These are phyloP conservation scores for Albatrellus ellisii DNA, from an alignment of 768 basidiomycete species.

Conservation along the genomic window DNA sequence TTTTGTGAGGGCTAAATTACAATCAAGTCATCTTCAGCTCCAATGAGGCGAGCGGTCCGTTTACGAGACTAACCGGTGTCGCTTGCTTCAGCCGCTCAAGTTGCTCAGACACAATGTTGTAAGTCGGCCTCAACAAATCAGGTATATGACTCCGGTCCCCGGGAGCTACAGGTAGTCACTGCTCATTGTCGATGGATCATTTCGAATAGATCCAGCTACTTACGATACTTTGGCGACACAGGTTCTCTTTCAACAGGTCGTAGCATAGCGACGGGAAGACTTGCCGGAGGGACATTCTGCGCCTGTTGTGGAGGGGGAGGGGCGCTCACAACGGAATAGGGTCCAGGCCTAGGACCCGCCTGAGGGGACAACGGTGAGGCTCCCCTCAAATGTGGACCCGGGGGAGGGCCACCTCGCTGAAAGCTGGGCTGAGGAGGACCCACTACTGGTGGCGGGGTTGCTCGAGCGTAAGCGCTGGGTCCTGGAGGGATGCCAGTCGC, in stretches of 20 bases:
- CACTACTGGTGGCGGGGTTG: conserved; percentile 30
- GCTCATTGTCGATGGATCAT: neutral
- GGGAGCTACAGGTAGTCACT: conserved; percentile 36
- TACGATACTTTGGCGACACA: conserved; percentile 42
- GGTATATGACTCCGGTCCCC: conserved; percentile 94
- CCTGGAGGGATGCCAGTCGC: conserved; percentile 14
- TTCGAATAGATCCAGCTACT: conserved; percentile 18
- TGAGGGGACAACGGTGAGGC: conserved; percentile 10
- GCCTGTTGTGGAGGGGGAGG: conserved; percentile 10
- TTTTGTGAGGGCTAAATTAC: conserved; percentile 61
- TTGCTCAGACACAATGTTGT: conserved; percentile 48
- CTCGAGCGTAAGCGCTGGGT: conserved; percentile 24
- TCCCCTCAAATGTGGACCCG: conserved; percentile 21
- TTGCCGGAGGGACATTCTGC: neutral
- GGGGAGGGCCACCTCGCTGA: too few relatives aligned
- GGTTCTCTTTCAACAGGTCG: conserved; percentile 19
- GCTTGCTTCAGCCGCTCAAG: conserved; percentile 57
- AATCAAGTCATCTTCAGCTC: neutral
- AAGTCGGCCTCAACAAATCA: conserved; percentile 49
- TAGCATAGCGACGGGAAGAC: conserved; percentile 15
- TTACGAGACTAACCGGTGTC: conserved; percentile 48
- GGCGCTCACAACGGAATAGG: conserved; percentile 6
- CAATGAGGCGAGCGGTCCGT: too few relatives aligned
- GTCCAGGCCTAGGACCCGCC: conserved; percentile 4
- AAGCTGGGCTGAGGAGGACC: conserved; percentile 16